Evolutionary conservation across 306 rosid species (phyloP), one percentile per base, ranked within the genome.

Genomic region (Rosa chinensis): DNA sequence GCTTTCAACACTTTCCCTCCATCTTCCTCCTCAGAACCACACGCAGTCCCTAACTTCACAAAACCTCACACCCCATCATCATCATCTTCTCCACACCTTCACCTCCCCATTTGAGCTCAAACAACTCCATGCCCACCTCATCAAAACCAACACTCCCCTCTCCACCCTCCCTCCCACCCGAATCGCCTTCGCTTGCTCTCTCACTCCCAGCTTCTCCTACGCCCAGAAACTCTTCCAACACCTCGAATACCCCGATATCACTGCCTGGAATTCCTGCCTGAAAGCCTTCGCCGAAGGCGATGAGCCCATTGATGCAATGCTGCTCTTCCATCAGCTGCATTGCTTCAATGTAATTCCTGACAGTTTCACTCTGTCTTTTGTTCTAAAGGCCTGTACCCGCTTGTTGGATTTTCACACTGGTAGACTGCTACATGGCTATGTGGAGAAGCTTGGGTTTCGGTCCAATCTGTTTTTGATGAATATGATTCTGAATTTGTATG

Each of bases 101-200:
- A 80, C 47, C 77, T 82, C 88, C 14, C 88, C 91, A 35, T 74
- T 80, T 11, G 93, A 87, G 82, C 89, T 89, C 81, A 87, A 84
- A 81, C 91, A 89, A 77, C 66, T 85, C 77, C 93, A 89, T 50
- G 84, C 89, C 59, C 88, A 85, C 50, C 86, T 87, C 80, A 43
- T 87, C 78, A 89, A 86, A 85, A 80, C 89, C 64, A 62, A 77
- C 20, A 70, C 84, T 43, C 75, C 89, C 50, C 85, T 89, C 45
- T 62, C 87, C 1, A 59, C 82, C 79, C 83, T 87, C 64, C 83
- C 91, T 35, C 89, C 86, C 59, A 20, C 89, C 43, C 85, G 77
- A 14, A 87, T 87, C 25, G 88, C 83, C 73, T 79, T 61, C 28
- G 82, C 82, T 17, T 87, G 88, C 56, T 82, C 93, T 56, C 86